Evolutionary conservation across 441 rosid genomes (phyloP).

Genomic region (Pelargonium fulgidum): DNA sequence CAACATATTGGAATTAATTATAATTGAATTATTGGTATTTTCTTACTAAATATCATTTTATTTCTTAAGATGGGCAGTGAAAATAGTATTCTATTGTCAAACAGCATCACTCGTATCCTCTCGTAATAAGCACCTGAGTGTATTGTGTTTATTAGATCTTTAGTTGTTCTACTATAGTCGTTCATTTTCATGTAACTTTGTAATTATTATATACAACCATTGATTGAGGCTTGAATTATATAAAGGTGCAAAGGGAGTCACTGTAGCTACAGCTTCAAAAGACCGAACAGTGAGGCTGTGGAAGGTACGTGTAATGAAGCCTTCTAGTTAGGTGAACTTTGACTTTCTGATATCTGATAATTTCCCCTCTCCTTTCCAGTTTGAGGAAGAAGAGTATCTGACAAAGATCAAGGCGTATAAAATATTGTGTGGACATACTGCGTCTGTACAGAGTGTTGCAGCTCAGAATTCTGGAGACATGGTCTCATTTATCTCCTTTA

Average conservation of each 20-base stretch:
- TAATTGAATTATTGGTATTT: no score
- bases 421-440: slow-evolving; percentile 75
- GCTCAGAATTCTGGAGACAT: slow-evolving; percentile 57
- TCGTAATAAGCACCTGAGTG: neutral
- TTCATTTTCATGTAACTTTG: neutral
- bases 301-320: slow-evolving; percentile 54
- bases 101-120: neutral
- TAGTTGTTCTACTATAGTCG: neutral
- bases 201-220: neutral
- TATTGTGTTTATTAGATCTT: slow-evolving; percentile 12
- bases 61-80: no score
- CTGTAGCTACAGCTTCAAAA: slow-evolving; percentile 80
- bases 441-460: slow-evolving; percentile 78
- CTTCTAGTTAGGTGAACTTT: slow-evolving; percentile 2
- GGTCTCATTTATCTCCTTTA: slow-evolving; percentile 36
- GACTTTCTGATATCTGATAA: neutral
- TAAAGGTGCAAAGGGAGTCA: slow-evolving; percentile 43
- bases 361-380: slow-evolving; percentile 36
- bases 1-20: no score
- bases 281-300: slow-evolving; percentile 83
- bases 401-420: slow-evolving; percentile 61
- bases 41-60: no score
- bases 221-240: slow-evolving; percentile 11
- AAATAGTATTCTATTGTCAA: no score
- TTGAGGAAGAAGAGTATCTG: slow-evolving; percentile 41